These are phyloP conservation scores for Heracleum sosnowskyi DNA, from an alignment of 129 eudicot genomes.

Conservation along the genomic window DNA sequence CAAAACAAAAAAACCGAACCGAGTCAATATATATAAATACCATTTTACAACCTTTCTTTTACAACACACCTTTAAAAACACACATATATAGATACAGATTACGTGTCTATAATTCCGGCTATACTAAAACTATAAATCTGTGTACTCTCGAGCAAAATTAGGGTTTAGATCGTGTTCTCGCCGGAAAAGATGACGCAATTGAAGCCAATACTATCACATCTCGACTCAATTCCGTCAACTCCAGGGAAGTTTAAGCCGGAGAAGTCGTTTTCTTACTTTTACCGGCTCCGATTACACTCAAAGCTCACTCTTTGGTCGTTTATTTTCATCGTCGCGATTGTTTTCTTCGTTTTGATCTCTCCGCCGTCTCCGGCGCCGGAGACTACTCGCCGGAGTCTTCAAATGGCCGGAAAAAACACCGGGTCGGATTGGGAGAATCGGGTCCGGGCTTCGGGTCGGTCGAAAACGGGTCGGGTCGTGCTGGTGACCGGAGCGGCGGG, in stretches of 20 bases:
- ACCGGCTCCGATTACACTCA: not conserved
- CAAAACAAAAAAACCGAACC: not conserved
- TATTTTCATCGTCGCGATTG: not conserved
- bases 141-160: not conserved
- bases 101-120: not conserved
- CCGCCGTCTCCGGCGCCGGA: not conserved
- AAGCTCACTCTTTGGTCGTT: constrained; percentile 11
- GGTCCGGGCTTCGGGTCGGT: not conserved
- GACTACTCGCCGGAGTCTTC: not conserved
- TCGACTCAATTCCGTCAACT: constrained; percentile 3
- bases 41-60: too few relatives aligned
- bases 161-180: not conserved
- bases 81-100: not conserved
- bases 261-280: not conserved
- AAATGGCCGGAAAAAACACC: not conserved
- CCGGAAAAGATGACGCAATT: constrained; percentile 3
- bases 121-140: not conserved
- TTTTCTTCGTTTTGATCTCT: not conserved
- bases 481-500: constrained; percentile 12
- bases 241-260: constrained; percentile 11
- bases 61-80: not conserved
- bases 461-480: constrained; percentile 2
- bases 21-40: not conserved
- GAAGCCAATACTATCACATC: not conserved
- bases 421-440: not conserved